Evolutionary conservation across 805 yeast species (phyloP), one percentile per base, ranked within the genome.

Genomic region (Spathaspora boniae): DNA sequence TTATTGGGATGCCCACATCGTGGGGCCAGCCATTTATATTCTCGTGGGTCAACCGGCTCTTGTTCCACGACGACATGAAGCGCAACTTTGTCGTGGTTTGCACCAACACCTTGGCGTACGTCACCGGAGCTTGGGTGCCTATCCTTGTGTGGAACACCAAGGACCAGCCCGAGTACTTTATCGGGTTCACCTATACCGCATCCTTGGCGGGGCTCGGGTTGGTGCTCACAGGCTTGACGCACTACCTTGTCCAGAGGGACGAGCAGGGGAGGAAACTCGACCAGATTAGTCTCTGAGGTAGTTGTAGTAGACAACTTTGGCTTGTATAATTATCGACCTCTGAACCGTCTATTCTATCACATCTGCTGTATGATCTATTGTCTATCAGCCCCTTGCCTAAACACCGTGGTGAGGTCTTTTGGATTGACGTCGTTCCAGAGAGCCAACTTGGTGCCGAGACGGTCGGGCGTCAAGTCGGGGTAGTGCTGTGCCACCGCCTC

Each of bases 1-100:
- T 74, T 31, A 51, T 68, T 3, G 75, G 76, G 3, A 50, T 70
- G 11, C 77, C 78, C 7, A 56, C 70, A 0, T 48, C 71, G 3
- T 68, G 68, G 69, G 81, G 78, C 1, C 80, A 73, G 54, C 80
- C 80, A 2, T 64, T 71, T 43, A 71, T 75, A 9, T 76, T 68
- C 41, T 60, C 78, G 2, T 77, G 82, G 82, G 67, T 75, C 24
- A 76, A 76, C 47, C 56, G 74, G 24, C 46, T 68, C 17, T 48
- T 76, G 14, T 58, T 60, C 17, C 49, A 59, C 6, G 70, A 71
- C 40, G 76, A 70, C 47, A 51, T 61, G 65, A 58, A 62, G 51
- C 48, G 65, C 54, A 48, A 54, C 37, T 64, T 65, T 35, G 53
- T 63, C n/a, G 60, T 64, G 15, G 68, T 65, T 4, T 41, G 48